Percentiles rank a stretch among this genome's conserved stretches.
Conservation (phyloP, 768 basidiomycete genomes). For the Termitomyces eurrhizus region DNA sequence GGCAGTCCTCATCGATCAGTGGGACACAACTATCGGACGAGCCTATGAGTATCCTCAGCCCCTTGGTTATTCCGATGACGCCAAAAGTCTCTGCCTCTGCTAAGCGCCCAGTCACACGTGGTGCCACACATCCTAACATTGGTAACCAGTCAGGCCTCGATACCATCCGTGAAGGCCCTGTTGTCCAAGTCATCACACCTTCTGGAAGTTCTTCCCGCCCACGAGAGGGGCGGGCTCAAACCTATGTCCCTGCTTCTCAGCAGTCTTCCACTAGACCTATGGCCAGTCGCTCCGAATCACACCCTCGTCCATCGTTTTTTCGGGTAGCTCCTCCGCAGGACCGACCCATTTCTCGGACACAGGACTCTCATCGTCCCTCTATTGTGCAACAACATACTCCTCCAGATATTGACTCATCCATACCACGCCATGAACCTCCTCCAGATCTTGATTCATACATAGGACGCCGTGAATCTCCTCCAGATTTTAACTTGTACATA, state of each 20-base stretch:
- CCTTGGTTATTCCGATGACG: constrained; percentile 29
- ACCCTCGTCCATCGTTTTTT: constrained; percentile 1
- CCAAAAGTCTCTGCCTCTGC: constrained; percentile 20
- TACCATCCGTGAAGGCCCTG: constrained; percentile 34
- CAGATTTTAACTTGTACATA: constrained; percentile 12
- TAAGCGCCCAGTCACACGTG: constrained; percentile 23
- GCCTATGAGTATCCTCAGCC: constrained; percentile 42
- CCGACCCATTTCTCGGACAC: not conserved
- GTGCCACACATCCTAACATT: constrained; percentile 30
- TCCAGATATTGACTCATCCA: constrained; percentile 11
- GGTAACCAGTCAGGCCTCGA: constrained; percentile 24
- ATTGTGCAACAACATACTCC: constrained; percentile 20
- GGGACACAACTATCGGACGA: constrained; percentile 39
- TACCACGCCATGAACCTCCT: not conserved
- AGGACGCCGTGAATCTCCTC: not conserved
- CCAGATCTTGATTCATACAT: constrained; percentile 11
- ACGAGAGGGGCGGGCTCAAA: not conserved
- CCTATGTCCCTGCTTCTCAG: constrained; percentile 3
- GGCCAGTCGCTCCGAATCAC: constrained; percentile 4
- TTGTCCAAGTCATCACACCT: not conserved
- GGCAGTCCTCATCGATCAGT: constrained; percentile 13
- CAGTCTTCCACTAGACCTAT: not conserved
- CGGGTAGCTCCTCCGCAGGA: not conserved
- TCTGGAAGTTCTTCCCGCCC: constrained; percentile 1
- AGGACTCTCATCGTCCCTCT: constrained; percentile 10